phyloP scores from a whole-genome alignment of 805 yeast genomes.

The Wickerhamiella azymoides region DNA sequence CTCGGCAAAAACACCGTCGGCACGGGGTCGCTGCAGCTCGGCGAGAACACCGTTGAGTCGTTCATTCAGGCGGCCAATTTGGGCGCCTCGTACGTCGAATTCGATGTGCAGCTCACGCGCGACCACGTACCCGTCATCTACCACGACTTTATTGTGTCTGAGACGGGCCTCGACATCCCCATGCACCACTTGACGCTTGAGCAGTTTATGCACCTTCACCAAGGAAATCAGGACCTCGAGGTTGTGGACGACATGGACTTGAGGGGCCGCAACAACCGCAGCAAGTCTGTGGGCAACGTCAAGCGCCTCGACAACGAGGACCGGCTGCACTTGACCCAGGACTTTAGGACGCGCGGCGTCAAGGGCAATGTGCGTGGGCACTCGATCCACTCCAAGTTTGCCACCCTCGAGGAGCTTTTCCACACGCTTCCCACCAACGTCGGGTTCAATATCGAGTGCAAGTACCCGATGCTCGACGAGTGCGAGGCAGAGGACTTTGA shows the following conservation, averaged over 20 bases:
- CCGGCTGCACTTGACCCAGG: constrained; percentile 75
- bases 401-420: constrained; percentile 74
- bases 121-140: constrained; percentile 86
- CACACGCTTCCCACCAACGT: constrained; percentile 65
- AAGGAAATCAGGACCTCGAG: constrained; percentile 4
- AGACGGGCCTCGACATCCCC: constrained; percentile 89
- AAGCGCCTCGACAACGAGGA: constrained; percentile 29
- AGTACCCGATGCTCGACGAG: constrained; percentile 91
- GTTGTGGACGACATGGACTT: constrained; percentile 7
- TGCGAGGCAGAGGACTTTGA: constrained; percentile 83
- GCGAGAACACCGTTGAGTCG: constrained; percentile 90
- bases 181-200: constrained; percentile 86
- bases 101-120: constrained; percentile 89
- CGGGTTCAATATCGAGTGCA: constrained; percentile 89
- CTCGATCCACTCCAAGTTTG: constrained; percentile 82
- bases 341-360: constrained; percentile 72
- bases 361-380: constrained; percentile 89
- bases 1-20: constrained; percentile 71
- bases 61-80: constrained; percentile 91
- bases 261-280: constrained; percentile 1
- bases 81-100: constrained; percentile 94
- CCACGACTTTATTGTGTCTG: constrained; percentile 89
- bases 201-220: constrained; percentile 41
- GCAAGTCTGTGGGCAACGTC: constrained; percentile 2
- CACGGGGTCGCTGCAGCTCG: constrained; percentile 71